Evolutionary conservation across 805 yeast genomes (phyloP), one percentile per base, ranked within the genome.

Genomic region (Kazachstania psychrophila): DNA sequence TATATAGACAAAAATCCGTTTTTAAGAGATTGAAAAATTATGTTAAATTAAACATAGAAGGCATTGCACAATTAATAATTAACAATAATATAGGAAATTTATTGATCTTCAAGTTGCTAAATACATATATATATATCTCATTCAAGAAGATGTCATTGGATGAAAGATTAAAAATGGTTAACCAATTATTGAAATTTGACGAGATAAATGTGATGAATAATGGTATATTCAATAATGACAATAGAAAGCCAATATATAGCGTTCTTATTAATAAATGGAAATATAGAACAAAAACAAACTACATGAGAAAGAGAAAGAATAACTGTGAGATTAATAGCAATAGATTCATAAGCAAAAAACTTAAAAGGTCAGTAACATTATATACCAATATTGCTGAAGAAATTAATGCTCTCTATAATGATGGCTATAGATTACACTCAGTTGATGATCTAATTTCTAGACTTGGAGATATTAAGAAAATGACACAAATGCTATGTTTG

Each of bases 401-500:
- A 5, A 39, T 40, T 5, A 27, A 34, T 15, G 24, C 14, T 17
- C 24, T 30, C 17, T 42, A 22, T 19, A 29, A 30, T 11, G 9
- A 30, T 12, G 46, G 44, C 8, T 38, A 38, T 13, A 36, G 39
- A 15, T 25, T 44, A 12, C 44, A 41, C 24, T 38, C 42, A 7
- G n/a, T 39, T 13, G 38, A 33, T 4, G 42, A 37, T 7, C 31
- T 46, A 28, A 23, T 41, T 33, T 31, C 31, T 9, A 29, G 45
- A 17, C 31, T 44, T 24, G 17, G 34, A 19, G 18, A 25, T 11
- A 34, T 45, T 13, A 44, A 41, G 15, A 43, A 40, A 16, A 43
- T 32, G 2, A 41, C 46, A 6, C 38, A 30, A 20, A 35, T 31
- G 4, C 8, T 23, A 5, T 22, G 31, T 28, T 12, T 42, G 28